Evolutionary conservation across 108 stramenopile species (phyloP).

Genomic region (Chaetoceros tenuissimus): DNA sequence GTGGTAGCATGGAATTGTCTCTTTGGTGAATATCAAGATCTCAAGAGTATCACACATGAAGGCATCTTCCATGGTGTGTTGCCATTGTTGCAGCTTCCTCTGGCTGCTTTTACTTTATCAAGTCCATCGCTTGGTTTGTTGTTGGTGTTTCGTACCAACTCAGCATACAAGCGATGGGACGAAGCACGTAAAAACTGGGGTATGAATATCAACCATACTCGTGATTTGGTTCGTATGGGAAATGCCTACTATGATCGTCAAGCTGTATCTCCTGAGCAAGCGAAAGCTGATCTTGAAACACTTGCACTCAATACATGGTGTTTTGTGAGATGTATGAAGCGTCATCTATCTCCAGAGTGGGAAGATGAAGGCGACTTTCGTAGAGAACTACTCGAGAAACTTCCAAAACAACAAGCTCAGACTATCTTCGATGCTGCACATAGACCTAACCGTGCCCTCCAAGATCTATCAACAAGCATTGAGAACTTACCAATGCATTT

Average conservation of each 20-base stretch:
- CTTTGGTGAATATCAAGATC: conserved; percentile 31
- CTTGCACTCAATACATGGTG: conserved; percentile 15
- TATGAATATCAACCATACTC: too few species aligned
- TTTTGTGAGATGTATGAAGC: conserved; percentile 23
- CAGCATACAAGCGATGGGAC: conserved; percentile 18
- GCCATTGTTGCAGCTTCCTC: conserved; percentile 25
- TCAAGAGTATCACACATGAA: conserved; percentile 23
- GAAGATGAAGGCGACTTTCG: conserved; percentile 18
- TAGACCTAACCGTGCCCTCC: too few species aligned
- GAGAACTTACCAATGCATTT: conserved; percentile 58
- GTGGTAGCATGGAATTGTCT: conserved; percentile 30
- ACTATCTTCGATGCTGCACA: conserved; percentile 34
- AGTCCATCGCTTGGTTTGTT: conserved; percentile 41
- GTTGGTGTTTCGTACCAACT: conserved; percentile 25
- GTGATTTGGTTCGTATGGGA: conserved; percentile 17
- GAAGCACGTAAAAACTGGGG: too few species aligned
- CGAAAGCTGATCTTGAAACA: conserved; percentile 1
- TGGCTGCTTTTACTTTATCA: conserved; percentile 36
- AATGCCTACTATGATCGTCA: conserved; percentile 12
- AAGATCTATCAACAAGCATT: conserved; percentile 39
- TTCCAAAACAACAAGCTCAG: conserved; percentile 27
- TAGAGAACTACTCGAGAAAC: conserved; percentile 19
- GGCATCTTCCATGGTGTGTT: conserved; percentile 19
- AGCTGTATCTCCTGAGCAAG: conserved; percentile 5
- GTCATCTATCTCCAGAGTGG: too few species aligned